phyloP scores from a whole-genome alignment of 2,329 filamentous ascomycete genomes.

The Macroventuria anomochaeta region DNA sequence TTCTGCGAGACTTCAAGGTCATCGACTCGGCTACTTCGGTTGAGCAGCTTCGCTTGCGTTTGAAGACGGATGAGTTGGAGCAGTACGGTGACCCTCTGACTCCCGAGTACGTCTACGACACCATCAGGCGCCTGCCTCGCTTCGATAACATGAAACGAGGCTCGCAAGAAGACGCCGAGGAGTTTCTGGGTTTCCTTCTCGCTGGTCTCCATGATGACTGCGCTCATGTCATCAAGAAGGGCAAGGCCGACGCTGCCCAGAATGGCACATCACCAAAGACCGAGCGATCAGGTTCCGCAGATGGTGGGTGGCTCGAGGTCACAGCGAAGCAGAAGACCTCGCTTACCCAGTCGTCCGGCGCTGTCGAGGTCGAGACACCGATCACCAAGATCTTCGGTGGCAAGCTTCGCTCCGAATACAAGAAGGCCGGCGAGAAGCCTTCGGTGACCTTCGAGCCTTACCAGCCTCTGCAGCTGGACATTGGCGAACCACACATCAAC shows the following conservation, averaged over 20 bases:
- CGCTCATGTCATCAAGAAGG: slow-evolving; percentile 71
- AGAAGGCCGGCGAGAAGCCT: slow-evolving; percentile 83
- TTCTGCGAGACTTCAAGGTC: slow-evolving; percentile 88
- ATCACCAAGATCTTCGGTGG: slow-evolving; percentile 95
- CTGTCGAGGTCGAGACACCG: slow-evolving; percentile 74
- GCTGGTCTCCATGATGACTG: slow-evolving; percentile 95
- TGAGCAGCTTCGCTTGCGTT: slow-evolving; percentile 73
- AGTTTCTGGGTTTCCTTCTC: slow-evolving; percentile 91
- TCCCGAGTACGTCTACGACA: slow-evolving; percentile 94
- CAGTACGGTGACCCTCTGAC: slow-evolving; percentile 90
- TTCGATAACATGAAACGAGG: slow-evolving; percentile 96
- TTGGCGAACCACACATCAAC: slow-evolving; percentile 82
- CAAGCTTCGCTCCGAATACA: slow-evolving; percentile 85
- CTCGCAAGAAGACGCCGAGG: slow-evolving; percentile 96
- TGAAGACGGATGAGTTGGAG: slow-evolving; percentile 85
- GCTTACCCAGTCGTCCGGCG: slow-evolving; percentile 84
- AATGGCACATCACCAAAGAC: slow-evolving; percentile 52
- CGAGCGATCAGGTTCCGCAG: slow-evolving; percentile 54
- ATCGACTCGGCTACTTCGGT: slow-evolving; percentile 78
- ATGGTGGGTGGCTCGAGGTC: slow-evolving; percentile 90
- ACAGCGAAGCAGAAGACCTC: slow-evolving; percentile 88
- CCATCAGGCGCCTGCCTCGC: slow-evolving; percentile 82
- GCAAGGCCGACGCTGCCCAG: slow-evolving; percentile 40
- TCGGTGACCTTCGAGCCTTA: slow-evolving; percentile 94
- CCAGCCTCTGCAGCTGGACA: slow-evolving; percentile 92